These are phyloP conservation scores for Citrullus amarus DNA, from an alignment of 306 rosid species.

Conservation along the genomic window DNA sequence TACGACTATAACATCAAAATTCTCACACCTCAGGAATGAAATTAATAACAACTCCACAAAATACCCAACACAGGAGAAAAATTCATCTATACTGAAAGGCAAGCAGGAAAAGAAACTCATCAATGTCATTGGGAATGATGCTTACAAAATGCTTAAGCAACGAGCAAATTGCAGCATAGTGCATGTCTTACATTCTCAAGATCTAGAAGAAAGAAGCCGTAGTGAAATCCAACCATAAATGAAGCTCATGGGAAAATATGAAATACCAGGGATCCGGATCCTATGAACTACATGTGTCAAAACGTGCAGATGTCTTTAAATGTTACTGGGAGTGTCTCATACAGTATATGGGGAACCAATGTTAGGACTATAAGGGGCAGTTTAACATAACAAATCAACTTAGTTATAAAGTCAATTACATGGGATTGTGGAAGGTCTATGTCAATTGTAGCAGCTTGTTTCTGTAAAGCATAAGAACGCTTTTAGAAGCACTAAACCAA, in stretches of 20 bases:
- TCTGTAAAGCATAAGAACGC: not conserved
- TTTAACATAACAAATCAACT: not conserved
- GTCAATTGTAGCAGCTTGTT: not conserved
- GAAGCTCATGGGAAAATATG: not conserved
- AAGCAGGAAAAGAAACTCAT: not conserved
- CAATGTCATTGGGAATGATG: not conserved
- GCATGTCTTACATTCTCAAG: slow-evolving; percentile 4
- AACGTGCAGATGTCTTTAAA: not conserved
- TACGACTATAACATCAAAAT: not conserved
- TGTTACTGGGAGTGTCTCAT: not conserved
- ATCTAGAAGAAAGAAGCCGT: not conserved
- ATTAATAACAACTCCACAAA: not conserved
- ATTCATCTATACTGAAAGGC: not conserved
- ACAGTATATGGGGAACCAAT: not conserved
- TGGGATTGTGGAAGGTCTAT: not conserved
- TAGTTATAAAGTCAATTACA: not conserved
- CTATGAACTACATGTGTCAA: not conserved
- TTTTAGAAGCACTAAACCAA: not conserved
- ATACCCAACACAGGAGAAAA: not conserved
- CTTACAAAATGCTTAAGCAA: not conserved
- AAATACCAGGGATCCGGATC: not conserved
- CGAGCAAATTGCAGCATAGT: not conserved
- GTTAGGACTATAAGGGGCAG: not conserved
- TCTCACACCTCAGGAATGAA: not conserved
- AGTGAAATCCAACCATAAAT: not conserved